Evolutionary conservation across 257 asterid species (phyloP), one percentile per base, ranked within the genome.

Genomic region (Marsdenia floribunda): DNA sequence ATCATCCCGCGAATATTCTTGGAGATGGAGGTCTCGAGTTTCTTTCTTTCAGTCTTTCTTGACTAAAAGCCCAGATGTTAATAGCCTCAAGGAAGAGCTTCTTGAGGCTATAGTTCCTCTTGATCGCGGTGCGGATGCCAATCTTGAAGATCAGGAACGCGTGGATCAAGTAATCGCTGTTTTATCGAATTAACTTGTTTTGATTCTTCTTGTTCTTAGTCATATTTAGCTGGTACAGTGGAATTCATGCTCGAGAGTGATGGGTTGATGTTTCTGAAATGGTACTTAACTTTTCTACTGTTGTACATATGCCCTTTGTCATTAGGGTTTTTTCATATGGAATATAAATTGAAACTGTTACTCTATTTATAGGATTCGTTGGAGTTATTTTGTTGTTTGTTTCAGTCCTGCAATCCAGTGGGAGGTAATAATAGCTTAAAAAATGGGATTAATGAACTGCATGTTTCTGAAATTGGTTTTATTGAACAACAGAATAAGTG

Each of bases 51-150:
- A 81, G 22, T 83, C 79, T 52, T 80, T 82, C 64, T 78, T 64
- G 69, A 67, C 55, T 72, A 82, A 73, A 74, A 77, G 18, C 50
- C 37, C 67, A 42, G 84, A 81, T 71, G 77, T 44, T 13, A 86
- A 85, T 68, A 79, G 75, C 60, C 85, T 87, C 6, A 89, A 85
- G 81, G 74, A 72, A 76, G 89, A 84, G 80, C 94, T 89, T 84
- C 76, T 89, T 6, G 85, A 85, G 71, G 87, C 90, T 15, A 84
- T 89, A 70, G 81, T 74, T 73, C 86, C 89, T 3, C 87, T 89
- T 19, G 90, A 87, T 83, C 91, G 94, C 6, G 94, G 94, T 22
- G 91, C 87, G 53, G 84, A 82, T 58, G 90, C 94, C 59, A 82
- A 87, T 29, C 75, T 83, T 11, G 85, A 87, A 69, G 91, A 89